Evolutionary conservation across 1,139 yeast species (phyloP).

Genomic region (Yamadazyma diospyri): DNA sequence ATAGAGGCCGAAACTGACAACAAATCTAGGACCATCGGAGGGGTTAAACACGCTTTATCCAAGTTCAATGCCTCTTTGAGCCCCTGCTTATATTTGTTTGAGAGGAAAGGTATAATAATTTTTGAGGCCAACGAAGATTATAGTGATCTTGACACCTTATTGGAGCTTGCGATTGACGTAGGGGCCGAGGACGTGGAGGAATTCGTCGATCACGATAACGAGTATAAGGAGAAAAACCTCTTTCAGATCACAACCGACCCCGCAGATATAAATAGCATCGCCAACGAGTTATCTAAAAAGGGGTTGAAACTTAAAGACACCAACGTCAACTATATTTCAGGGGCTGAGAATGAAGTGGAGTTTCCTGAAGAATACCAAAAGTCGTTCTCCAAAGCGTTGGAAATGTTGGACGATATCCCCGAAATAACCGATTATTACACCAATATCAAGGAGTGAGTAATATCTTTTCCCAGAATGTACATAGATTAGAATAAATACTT

Average conservation of each 20-base stretch:
- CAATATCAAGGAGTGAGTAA: slow-evolving; percentile 29
- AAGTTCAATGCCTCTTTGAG: slow-evolving; percentile 69
- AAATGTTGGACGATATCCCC: slow-evolving; percentile 65
- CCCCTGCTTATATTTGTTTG: slow-evolving; percentile 76
- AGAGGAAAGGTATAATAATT: slow-evolving; percentile 68
- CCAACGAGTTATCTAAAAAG: slow-evolving; percentile 50
- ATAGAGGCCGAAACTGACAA: slow-evolving; percentile 88
- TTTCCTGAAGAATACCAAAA: slow-evolving; percentile 50
- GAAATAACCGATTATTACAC: slow-evolving; percentile 80
- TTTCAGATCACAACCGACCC: slow-evolving; percentile 55
- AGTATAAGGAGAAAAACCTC: slow-evolving; percentile 37
- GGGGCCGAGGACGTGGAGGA: slow-evolving; percentile 84
- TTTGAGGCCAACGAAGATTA: slow-evolving; percentile 38
- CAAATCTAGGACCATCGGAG: slow-evolving; percentile 75
- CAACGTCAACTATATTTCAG: slow-evolving; percentile 66
- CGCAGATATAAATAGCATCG: slow-evolving; percentile 56
- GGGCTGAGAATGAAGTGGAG: slow-evolving; percentile 55
- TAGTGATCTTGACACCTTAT: slow-evolving; percentile 54
- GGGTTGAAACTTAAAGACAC: slow-evolving; percentile 67
- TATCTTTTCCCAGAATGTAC: slow-evolving; percentile 1
- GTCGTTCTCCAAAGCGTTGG: slow-evolving; percentile 56
- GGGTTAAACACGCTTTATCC: slow-evolving; percentile 71
- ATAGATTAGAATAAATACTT: slow-evolving; percentile 6
- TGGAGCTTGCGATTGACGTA: slow-evolving; percentile 71
- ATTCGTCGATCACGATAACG: slow-evolving; percentile 37